Conservation (phyloP, 1,139 yeast species). For the Hyphopichia burtonii region DNA sequence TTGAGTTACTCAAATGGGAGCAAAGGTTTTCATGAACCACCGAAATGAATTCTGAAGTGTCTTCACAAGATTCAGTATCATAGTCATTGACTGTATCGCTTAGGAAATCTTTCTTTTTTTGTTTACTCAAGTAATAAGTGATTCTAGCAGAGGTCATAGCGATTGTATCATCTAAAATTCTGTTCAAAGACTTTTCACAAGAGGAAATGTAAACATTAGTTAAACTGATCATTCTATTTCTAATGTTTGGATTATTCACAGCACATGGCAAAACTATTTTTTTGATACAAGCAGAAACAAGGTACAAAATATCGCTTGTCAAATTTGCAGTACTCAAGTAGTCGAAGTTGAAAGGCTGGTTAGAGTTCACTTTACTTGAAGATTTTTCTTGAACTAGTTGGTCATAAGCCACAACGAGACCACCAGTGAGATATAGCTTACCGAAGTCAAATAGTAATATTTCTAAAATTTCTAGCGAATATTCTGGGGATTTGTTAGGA, state of each 20-base stretch:
- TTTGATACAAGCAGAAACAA: conserved; percentile 70
- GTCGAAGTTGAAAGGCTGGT: conserved; percentile 33
- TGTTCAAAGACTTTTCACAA: conserved; percentile 68
- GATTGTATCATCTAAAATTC: conserved; percentile 60
- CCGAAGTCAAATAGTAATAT: conserved; percentile 71
- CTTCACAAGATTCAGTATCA: conserved; percentile 70
- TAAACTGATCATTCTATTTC: conserved; percentile 59
- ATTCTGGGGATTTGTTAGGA: conserved; percentile 61
- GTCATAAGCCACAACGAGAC: conserved; percentile 68
- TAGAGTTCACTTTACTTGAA: conserved; percentile 21
- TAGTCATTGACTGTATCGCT: conserved; percentile 53
- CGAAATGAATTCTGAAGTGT: conserved; percentile 54
- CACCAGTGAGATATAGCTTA: conserved; percentile 69
- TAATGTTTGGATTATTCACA: conserved; percentile 58
- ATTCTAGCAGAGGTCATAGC: conserved; percentile 50
- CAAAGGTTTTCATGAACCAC: conserved; percentile 37
- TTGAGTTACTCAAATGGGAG: conserved; percentile 48
- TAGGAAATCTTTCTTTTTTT: conserved; percentile 31
- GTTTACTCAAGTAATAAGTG: conserved; percentile 46
- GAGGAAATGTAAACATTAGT: conserved; percentile 67
- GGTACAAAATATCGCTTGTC: conserved; percentile 62
- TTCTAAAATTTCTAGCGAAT: conserved; percentile 66
- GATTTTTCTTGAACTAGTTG: conserved; percentile 29
- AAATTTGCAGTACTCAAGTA: conserved; percentile 53
- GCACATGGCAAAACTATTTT: conserved; percentile 74